phyloP scores from a whole-genome alignment of 208 protist species.

The Tritrichomonas musculus region DNA sequence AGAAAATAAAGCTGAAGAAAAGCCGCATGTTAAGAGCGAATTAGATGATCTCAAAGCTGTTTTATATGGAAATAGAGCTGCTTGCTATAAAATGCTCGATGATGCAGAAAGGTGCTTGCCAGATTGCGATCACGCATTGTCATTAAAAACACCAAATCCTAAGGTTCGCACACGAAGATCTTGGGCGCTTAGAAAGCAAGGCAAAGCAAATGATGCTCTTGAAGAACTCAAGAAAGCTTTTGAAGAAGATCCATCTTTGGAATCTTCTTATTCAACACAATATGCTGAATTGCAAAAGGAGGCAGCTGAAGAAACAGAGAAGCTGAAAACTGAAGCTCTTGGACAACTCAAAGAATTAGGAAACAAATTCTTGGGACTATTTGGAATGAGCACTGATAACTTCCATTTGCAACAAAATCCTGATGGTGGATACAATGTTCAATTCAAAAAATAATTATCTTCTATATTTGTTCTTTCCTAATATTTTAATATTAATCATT shows the following conservation, averaged over 20 bases:
- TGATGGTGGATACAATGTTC: not conserved
- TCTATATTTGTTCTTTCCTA: too few species aligned
- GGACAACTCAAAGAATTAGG: constrained; percentile 22
- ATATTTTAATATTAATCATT: too few species aligned
- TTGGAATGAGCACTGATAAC: constrained; percentile 25
- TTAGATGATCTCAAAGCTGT: not conserved
- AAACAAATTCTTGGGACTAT: constrained; percentile 9
- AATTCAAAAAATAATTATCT: constrained; percentile 15
- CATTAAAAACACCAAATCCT: not conserved
- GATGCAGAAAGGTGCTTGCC: not conserved
- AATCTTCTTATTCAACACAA: not conserved
- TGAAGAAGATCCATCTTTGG: constrained; percentile 22
- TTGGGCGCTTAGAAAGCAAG: not conserved
- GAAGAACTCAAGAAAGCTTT: constrained; percentile 16
- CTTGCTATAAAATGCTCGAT: not conserved
- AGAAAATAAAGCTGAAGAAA: too few species aligned
- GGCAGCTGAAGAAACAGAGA: constrained; percentile 9
- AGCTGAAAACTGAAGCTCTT: not conserved
- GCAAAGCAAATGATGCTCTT: not conserved
- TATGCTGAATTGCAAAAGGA: not conserved
- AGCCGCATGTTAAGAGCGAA: too few species aligned
- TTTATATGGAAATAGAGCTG: constrained; percentile 1
- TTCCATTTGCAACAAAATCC: constrained; percentile 23
- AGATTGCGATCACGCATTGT: not conserved
- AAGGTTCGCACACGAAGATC: not conserved